Evolutionary conservation across 2,329 filamentous ascomycete species (phyloP), one percentile per base, ranked within the genome.

Genomic region (Colletotrichum tanaceti): DNA sequence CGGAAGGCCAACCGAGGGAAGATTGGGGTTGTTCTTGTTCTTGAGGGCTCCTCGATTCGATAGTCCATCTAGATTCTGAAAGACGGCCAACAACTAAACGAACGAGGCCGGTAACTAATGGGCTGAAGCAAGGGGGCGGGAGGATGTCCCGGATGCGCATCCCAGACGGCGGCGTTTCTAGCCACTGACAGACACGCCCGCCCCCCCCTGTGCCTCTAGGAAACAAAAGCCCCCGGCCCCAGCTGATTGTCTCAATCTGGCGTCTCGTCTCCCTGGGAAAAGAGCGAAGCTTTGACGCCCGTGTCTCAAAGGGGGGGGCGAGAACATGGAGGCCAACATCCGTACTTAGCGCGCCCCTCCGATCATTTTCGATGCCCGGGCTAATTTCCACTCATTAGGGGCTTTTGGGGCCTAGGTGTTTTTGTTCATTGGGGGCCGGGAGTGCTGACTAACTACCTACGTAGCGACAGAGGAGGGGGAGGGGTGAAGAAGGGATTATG

Each of bases 351-450:
- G 43, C 55, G 46, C 63, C 55, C 65, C 53, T 58, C 58, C 43
- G 47, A 64, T 65, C 54, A 53, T 54, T 28, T 59, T 47, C 60
- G 53, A 59, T 68, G 32, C 54, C 54, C 61, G 47, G 44, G 47
- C 53, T 53, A 68, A 68, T 68, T 64, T 68, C 65, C 60, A 68
- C 65, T 32, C 16, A 28, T 18, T 10, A 24, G 24, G 28, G 22
- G 55, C 24, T 16, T 39, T 59, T 16, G 54, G 39, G 38, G 35
- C 16, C 54, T 32, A 4, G 44, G 57, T n/a, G n/a, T n/a, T n/a
- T n/a, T n/a, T 11, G 32, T 59, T 24, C 43, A 43, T 24, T 18
- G n/a, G 24, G n/a, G n/a, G n/a, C n/a, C n/a, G n/a, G n/a, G n/a
- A n/a, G n/a, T n/a, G n/a, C n/a, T n/a, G n/a, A n/a, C n/a, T n/a